These are phyloP conservation scores for Tilletia caries DNA, from an alignment of 1,284 basidiomycete genomes.

Conservation along the genomic window DNA sequence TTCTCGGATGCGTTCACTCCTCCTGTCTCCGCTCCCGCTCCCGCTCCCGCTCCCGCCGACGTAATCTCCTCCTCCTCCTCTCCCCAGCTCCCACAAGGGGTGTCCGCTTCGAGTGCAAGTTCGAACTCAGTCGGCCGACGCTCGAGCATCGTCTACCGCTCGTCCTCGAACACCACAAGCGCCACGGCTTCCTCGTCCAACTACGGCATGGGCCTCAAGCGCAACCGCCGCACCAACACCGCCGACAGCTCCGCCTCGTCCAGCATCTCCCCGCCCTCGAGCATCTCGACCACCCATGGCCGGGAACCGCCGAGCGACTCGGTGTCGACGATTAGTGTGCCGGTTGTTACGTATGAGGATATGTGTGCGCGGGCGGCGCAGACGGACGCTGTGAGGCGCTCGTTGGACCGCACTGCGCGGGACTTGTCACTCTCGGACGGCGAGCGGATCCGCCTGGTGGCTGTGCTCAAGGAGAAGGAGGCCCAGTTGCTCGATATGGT, in stretches of 20 bases:
- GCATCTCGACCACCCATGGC: conserved; percentile 9
- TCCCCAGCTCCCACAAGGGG: too few species aligned
- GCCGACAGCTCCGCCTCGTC: background rate
- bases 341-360: conserved; percentile 3
- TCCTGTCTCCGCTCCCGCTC: background rate
- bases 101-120: background rate
- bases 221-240: background rate
- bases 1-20: conserved; percentile 10
- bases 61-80: background rate
- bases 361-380: conserved; percentile 10
- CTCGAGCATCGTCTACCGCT: conserved; percentile 13
- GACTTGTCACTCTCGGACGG: background rate
- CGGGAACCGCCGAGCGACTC: background rate
- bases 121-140: background rate
- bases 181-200: conserved; percentile 7
- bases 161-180: conserved; percentile 4
- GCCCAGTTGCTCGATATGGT: background rate
- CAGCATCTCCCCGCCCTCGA: conserved; percentile 6
- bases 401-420: conserved; percentile 1
- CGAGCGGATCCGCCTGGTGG: background rate
- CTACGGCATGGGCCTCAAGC: background rate
- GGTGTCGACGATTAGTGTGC: conserved; percentile 1
- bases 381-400: conserved; percentile 1
- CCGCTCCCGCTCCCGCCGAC: conserved; percentile 9
- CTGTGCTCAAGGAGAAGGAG: background rate